Evolutionary conservation across 768 basidiomycete species (phyloP), one percentile per base, ranked within the genome.

Genomic region (Pisolithus marmoratus): DNA sequence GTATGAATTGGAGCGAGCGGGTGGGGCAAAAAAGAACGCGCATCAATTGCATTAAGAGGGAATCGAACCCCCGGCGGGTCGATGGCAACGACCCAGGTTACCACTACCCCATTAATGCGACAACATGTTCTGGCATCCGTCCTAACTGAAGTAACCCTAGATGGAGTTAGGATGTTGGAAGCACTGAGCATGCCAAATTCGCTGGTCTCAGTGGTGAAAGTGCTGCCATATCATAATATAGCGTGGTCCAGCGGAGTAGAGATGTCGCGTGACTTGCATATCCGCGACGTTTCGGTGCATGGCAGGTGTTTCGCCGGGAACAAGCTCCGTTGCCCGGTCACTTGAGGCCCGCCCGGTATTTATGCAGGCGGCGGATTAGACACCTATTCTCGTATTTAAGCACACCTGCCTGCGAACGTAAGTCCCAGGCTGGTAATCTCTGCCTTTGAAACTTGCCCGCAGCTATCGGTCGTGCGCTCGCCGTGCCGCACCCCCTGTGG

Each of bases 1-100:
- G n/a, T n/a, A n/a, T n/a, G n/a, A n/a, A n/a, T n/a, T n/a, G n/a
- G n/a, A n/a, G n/a, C n/a, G n/a, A n/a, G n/a, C n/a, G n/a, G n/a
- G n/a, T n/a, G n/a, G n/a, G n/a, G n/a, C n/a, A n/a, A n/a, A n/a
- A n/a, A n/a, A n/a, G n/a, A n/a, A n/a, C n/a, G 17, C 40, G 40
- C 40, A 41, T 41, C 9, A 11, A 41, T 41, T n/a, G n/a, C n/a
- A n/a, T 82, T 81, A 83, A 82, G 80, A 63, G 81, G 80, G 82
- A 83, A 84, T 84, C 79, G 81, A 84, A 84, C 82, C 80, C 82
- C 80, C 81, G 82, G 81, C 82, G 81, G 82, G 80, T 82, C 81
- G 63, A 63, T 64, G 63, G 63, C 63, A 63, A 64, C 63, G 63
- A 64, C 63, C 63, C 60, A 64, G 63, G 63, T 64, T 64, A 64